Evolutionary conservation across 768 basidiomycete species (phyloP).

Genomic region (Amanita rimosa): DNA sequence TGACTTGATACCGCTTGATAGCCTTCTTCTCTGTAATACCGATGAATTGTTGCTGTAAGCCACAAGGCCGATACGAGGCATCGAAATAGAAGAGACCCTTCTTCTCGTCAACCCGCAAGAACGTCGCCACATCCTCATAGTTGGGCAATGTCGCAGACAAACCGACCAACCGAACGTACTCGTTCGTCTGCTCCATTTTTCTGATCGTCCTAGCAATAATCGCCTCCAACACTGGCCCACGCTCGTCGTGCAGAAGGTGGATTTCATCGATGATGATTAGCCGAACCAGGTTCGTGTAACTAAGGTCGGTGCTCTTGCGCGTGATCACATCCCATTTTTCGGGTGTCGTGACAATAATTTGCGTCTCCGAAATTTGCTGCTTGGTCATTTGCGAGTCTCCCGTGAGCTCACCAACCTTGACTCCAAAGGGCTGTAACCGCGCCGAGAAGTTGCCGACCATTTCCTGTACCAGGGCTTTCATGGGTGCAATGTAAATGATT

Average conservation of each 20-base stretch:
- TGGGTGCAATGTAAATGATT: slow-evolving; percentile 94
- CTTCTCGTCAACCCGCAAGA: slow-evolving; percentile 86
- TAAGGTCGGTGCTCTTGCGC: slow-evolving; percentile 92
- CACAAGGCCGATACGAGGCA: slow-evolving; percentile 86
- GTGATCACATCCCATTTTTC: slow-evolving; percentile 99
- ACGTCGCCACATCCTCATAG: slow-evolving; percentile 94
- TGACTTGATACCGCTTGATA: slow-evolving; percentile 95
- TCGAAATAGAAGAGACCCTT: slow-evolving; percentile 98
- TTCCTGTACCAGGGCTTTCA: slow-evolving; percentile 99
- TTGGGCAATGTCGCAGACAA: slow-evolving; percentile 97
- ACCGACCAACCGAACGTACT: slow-evolving; percentile 90
- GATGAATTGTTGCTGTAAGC: slow-evolving; percentile 92
- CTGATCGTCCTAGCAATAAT: slow-evolving; percentile 85
- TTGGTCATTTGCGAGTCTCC: slow-evolving; percentile 99
- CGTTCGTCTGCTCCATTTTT: slow-evolving; percentile 87
- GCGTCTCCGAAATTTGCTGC: slow-evolving; percentile 91
- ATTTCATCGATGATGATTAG: slow-evolving; percentile 98
- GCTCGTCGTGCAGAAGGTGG: slow-evolving; percentile 94
- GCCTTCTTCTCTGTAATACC: slow-evolving; percentile 99
- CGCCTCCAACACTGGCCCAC: slow-evolving; percentile 91
- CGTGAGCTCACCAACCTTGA: slow-evolving; percentile 91
- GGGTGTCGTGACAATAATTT: slow-evolving; percentile 97
- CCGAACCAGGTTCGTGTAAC: slow-evolving; percentile 92
- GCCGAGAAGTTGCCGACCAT: slow-evolving; percentile 92
- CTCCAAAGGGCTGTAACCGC: slow-evolving; percentile 56